Conservation (phyloP, 2,329 filamentous ascomycete genomes). For the Ceratocystiopsis sp. region DNA sequence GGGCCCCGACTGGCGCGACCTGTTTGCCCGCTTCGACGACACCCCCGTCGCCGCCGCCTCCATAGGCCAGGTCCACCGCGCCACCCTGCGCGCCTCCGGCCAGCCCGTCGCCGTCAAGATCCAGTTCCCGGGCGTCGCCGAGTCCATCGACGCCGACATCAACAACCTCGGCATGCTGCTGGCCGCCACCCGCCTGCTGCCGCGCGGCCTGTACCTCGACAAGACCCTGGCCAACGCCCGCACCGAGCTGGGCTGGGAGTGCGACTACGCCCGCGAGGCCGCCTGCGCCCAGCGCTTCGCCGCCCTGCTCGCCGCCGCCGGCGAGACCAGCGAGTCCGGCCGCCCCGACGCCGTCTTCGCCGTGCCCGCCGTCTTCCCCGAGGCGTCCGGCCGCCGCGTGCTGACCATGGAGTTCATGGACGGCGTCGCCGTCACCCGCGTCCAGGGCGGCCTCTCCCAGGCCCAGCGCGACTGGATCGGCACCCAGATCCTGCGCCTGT, state of each 20-base stretch:
- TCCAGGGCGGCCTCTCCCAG: conserved; percentile 52
- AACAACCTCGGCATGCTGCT: conserved; percentile 85
- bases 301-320: conserved; percentile 43
- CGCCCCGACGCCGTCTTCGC: conserved; percentile 40
- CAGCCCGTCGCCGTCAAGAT: conserved; percentile 83
- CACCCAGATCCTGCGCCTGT: conserved; percentile 80
- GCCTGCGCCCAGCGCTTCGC: conserved; percentile 62
- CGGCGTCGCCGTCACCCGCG: conserved; percentile 70
- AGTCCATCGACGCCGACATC: conserved; percentile 91
- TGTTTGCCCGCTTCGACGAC: conserved; percentile 77
- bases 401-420: conserved; percentile 79
- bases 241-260: conserved; percentile 88
- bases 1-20: conserved; percentile 59
- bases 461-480: conserved; percentile 90
- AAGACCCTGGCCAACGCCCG: conserved; percentile 95
- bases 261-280: conserved; percentile 83
- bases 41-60: conserved; percentile 88
- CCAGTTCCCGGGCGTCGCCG: conserved; percentile 89
- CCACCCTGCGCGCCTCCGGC: conserved; percentile 57
- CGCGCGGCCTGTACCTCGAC: conserved; percentile 83
- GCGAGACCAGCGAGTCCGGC: not conserved
- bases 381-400: conserved; percentile 15
- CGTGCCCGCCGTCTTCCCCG: conserved; percentile 36
- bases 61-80: conserved; percentile 89
- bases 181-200: conserved; percentile 75